phyloP scores from a whole-genome alignment of 2,329 filamentous ascomycete species.

The Didymella glomerata region DNA sequence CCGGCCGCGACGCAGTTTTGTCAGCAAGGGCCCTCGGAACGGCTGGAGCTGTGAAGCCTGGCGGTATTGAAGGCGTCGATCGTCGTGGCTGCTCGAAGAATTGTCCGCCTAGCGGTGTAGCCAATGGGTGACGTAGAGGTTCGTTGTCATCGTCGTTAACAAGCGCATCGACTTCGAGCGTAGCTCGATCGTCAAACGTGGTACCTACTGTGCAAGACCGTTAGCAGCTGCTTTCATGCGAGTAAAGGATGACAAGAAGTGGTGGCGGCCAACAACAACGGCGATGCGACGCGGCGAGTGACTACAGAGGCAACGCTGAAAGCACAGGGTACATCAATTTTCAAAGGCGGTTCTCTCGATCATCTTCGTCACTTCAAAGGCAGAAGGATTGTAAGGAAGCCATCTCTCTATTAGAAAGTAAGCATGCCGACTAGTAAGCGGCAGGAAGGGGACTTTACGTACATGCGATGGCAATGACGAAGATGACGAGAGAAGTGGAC shows the following conservation, averaged over 20 bases:
- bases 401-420: constrained; percentile 55
- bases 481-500: constrained; percentile 55
- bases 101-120: constrained; percentile 33
- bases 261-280: constrained; percentile 20
- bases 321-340: constrained; percentile 42
- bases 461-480: constrained; percentile 57
- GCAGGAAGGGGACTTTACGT: constrained; percentile 55
- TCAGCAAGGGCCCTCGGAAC: constrained; percentile 35
- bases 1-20: constrained; percentile 31
- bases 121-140: constrained; percentile 42
- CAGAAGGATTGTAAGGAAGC: constrained; percentile 44
- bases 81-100: constrained; percentile 51
- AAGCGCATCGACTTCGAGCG: constrained; percentile 71
- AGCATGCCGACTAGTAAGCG: constrained; percentile 50
- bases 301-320: constrained; percentile 26
- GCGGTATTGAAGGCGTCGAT: constrained; percentile 57
- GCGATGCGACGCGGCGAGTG: constrained; percentile 22
- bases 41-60: constrained; percentile 52
- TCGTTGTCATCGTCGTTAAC: constrained; percentile 64
- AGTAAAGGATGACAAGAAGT: not conserved
- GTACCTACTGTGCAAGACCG: constrained; percentile 65
- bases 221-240: constrained; percentile 51
- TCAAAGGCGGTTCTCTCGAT: constrained; percentile 41
- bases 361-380: constrained; percentile 53
- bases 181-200: constrained; percentile 67